These are phyloP conservation scores for Tuber indicum DNA, from an alignment of 495 filamentous ascomycete genomes.

Conservation along the genomic window DNA sequence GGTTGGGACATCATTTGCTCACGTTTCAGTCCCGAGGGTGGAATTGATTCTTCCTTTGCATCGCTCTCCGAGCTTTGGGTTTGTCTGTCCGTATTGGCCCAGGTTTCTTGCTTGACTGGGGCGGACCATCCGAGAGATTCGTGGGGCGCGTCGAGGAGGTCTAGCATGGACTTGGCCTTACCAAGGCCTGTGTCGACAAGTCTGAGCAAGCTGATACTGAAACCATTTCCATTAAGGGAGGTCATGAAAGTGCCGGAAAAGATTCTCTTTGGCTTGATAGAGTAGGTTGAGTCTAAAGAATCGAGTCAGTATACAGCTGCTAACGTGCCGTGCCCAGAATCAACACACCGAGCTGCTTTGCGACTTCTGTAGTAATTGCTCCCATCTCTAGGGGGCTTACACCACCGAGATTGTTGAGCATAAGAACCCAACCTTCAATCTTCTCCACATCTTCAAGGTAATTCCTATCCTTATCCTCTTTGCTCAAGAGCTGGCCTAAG, in stretches of 20 bases:
- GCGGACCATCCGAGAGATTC: conserved; percentile 83
- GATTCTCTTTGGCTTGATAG: conserved; percentile 41
- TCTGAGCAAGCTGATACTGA: conserved; percentile 80
- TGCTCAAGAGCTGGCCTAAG: conserved; percentile 73
- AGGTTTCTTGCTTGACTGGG: conserved; percentile 54
- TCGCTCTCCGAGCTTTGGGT: conserved; percentile 44
- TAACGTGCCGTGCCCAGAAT: not conserved
- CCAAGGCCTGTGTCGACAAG: conserved; percentile 74
- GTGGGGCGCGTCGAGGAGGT: conserved; percentile 76
- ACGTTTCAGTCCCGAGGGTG: conserved; percentile 65
- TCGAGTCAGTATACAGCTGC: conserved; percentile 5
- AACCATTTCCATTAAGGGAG: conserved; percentile 85
- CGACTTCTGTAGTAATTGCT: conserved; percentile 80
- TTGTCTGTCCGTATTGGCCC: conserved; percentile 50
- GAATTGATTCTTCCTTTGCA: conserved; percentile 47
- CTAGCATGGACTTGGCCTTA: conserved; percentile 67
- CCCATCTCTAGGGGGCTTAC: conserved; percentile 82
- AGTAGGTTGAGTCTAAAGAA: conserved; percentile 37
- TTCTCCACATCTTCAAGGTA: conserved; percentile 59
- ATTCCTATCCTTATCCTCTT: conserved; percentile 68
- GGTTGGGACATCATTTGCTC: conserved; percentile 29
- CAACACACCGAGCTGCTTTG: conserved; percentile 58
- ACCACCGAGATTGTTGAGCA: conserved; percentile 93
- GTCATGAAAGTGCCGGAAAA: conserved; percentile 63
- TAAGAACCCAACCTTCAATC: conserved; percentile 60